Conservation (phyloP, 2,329 filamentous ascomycete genomes). For the Fusarium redolens region DNA sequence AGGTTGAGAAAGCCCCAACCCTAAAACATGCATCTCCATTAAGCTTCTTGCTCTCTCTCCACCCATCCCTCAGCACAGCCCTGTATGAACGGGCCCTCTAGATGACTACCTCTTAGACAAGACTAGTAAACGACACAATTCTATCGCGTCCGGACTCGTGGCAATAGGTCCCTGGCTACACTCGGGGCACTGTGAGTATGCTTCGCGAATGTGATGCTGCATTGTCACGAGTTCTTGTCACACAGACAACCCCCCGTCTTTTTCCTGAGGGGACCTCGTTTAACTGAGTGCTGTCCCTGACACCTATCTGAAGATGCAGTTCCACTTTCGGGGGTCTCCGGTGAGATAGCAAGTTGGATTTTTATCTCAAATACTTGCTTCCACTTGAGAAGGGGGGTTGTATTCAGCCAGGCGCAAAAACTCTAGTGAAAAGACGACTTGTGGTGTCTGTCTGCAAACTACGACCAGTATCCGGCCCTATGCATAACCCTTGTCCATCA, state of each 20-base stretch:
- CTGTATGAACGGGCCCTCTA: slow-evolving; percentile 7
- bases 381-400: background rate
- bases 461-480: slow-evolving; percentile 1
- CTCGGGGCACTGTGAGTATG: slow-evolving; percentile 4
- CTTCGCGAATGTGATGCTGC: slow-evolving; percentile 11
- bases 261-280: slow-evolving; percentile 14
- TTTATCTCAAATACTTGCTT: background rate
- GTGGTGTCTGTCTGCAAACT: background rate
- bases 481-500: slow-evolving; percentile 9
- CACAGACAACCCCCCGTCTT: slow-evolving; percentile 12
- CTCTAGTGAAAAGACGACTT: background rate
- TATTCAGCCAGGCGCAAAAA: background rate
- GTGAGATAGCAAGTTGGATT: slow-evolving; percentile 4
- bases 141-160: slow-evolving; percentile 38
- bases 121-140: slow-evolving; percentile 18
- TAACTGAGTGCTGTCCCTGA: background rate
- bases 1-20: slow-evolving; percentile 28
- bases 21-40: slow-evolving; percentile 39
- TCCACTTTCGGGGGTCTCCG: slow-evolving; percentile 2
- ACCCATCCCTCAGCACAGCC: slow-evolving; percentile 10
- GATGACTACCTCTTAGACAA: background rate
- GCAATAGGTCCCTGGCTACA: slow-evolving; percentile 1
- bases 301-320: slow-evolving; percentile 7
- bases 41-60: slow-evolving; percentile 35
- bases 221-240: slow-evolving; percentile 31